Base-by-base conservation (phyloP, 352 stramenopile genomes). In the Phytophthora pinifolia region DNA sequence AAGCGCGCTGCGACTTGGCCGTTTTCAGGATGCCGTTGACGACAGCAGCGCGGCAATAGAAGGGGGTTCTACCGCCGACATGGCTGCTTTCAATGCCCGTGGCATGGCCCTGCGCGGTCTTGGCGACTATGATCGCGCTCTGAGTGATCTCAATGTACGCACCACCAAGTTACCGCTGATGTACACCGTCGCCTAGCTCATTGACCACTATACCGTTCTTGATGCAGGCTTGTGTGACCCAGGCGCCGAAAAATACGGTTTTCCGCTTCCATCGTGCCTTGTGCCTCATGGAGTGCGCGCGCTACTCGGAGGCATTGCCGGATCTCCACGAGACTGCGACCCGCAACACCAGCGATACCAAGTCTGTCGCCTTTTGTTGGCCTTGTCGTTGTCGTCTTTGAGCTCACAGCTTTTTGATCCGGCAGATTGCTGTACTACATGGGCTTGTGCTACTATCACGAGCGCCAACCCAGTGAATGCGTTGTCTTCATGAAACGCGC, bases 241-340 rank as follows among this genome's bases (percentile, higher is more conserved):
- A 76, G 41, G 34, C 51, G 6, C 69, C 79, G 1, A 48, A 41
- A 27, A 87, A 86, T 43, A 73, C 87, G 35, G 62, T 88, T 20
- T 89, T 88, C 43, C 74, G 64, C 6, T 89, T 86, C 41, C 80
- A 92, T 33, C 78, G 80, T 9, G 76, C 63, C 0, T 38, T 89
- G 13, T 90, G 79, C 37, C 57, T 76, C 14, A 72, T 92, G 52
- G 83, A 90, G 46, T 76, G 72, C 29, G 27, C 43, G 12, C 69
- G 56, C 2, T 84, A 83, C 41, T 61, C 57, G 1, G 72, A 85
- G 4, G 79, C 79, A 9, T 59, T 87, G 1, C 60, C 69, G 0
- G 75, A 90, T 32, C 55, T 90, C 17, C 69, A 83, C 42, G 64
- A 70, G n/a, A 70, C 72, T n/a, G 45, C 65, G 3, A 66, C 66